phyloP scores from a whole-genome alignment of 2,329 filamentous ascomycete species.

The Penicillium sp. region DNA sequence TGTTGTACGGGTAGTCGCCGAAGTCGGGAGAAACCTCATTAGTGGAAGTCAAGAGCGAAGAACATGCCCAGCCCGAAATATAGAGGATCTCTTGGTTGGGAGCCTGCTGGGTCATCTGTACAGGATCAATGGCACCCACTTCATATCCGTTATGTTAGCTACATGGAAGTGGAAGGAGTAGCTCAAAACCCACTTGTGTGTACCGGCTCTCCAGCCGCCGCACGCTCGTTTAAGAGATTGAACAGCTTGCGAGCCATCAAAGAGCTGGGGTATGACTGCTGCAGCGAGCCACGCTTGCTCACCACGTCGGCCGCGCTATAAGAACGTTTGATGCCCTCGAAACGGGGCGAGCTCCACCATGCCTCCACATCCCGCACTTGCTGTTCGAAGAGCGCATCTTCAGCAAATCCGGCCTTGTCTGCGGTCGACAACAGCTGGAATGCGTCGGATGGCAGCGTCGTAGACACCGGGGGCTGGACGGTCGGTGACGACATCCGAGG shows the following conservation, averaged over 20 bases:
- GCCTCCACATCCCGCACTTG: constrained; percentile 81
- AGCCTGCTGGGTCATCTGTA: constrained; percentile 99
- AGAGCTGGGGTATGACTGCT: constrained; percentile 86
- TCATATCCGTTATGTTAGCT: constrained; percentile 16
- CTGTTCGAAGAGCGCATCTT: constrained; percentile 80
- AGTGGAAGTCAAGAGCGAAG: constrained; percentile 83
- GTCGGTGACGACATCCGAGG: constrained; percentile 55
- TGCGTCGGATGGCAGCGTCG: constrained; percentile 65
- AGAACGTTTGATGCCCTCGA: constrained; percentile 82
- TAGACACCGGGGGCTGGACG: constrained; percentile 61
- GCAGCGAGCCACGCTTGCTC: constrained; percentile 83
- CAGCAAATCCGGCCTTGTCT: constrained; percentile 73
- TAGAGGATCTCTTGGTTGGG: constrained; percentile 94
- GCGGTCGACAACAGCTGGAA: constrained; percentile 81
- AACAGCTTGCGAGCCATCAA: constrained; percentile 95
- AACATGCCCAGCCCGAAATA: constrained; percentile 96
- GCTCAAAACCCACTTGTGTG: constrained; percentile 70
- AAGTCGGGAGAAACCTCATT: constrained; percentile 98
- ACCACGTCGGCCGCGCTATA: constrained; percentile 90
- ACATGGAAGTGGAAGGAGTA: not conserved
- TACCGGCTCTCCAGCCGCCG: constrained; percentile 77
- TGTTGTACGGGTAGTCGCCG: constrained; percentile 98
- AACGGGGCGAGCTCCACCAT: constrained; percentile 88
- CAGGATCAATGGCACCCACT: constrained; percentile 98
- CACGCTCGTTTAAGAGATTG: constrained; percentile 76